Evolutionary conservation across 192 early-diverging fungal species (phyloP).

Genomic region (Chytriomyces confervae): DNA sequence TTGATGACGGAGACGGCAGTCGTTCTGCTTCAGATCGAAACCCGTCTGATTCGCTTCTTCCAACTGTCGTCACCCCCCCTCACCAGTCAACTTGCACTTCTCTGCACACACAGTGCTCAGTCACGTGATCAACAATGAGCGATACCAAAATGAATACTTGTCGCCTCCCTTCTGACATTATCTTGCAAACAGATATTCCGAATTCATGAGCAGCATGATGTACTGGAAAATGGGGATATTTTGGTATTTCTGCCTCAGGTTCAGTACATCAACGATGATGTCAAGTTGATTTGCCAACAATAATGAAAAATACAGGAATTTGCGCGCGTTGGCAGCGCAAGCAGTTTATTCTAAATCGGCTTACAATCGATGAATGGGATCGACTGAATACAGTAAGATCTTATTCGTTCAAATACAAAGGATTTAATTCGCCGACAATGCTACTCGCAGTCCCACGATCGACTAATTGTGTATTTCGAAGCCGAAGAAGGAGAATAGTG

Average conservation of each 20-base stretch:
- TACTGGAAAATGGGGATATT: conserved; percentile 28
- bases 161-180: too few relatives aligned
- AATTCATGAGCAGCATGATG: conserved; percentile 7
- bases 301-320: background rate
- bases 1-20: too few relatives aligned
- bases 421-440: background rate
- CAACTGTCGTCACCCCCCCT: too few relatives aligned
- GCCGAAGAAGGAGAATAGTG: background rate
- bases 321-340: conserved; percentile 29
- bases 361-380: conserved; percentile 15
- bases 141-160: too few relatives aligned
- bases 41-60: too few relatives aligned
- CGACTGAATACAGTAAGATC: background rate
- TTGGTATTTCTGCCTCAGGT: conserved; percentile 31
- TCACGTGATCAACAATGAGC: too few relatives aligned
- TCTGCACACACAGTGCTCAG: too few relatives aligned
- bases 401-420: conserved; percentile 1
- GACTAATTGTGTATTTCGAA: background rate
- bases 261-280: conserved; percentile 4
- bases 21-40: too few relatives aligned
- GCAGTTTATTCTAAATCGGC: conserved; percentile 30
- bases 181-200: background rate
- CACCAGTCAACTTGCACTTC: background rate
- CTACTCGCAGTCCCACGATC: too few relatives aligned
- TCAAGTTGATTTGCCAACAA: background rate